Percentiles rank a stretch among this genome's conserved stretches.
These are phyloP conservation scores for Warburgia ugandensis DNA, from an alignment of 164 flowering plant species.

Conservation along the genomic window DNA sequence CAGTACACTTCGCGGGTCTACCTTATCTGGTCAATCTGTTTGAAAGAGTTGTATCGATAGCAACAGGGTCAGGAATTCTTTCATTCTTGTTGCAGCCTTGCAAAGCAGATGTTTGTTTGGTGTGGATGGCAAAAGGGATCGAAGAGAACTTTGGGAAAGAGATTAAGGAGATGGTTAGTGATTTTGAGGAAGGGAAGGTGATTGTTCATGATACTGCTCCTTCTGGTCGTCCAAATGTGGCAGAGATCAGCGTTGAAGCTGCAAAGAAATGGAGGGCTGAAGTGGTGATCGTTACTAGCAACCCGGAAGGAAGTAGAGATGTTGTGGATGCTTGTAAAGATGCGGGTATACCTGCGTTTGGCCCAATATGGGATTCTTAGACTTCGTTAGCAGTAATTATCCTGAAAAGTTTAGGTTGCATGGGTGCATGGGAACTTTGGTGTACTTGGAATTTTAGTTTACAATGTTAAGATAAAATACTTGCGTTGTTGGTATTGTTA, in stretches of 20 bases:
- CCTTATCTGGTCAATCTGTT: conserved; percentile 64
- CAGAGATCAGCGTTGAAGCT: conserved; percentile 39
- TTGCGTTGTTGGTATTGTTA: too few species aligned
- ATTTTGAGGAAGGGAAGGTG: conserved; percentile 43
- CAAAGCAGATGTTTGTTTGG: conserved; percentile 38
- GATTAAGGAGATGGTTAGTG: conserved; percentile 39
- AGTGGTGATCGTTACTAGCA: conserved; percentile 60
- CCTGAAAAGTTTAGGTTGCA: too few species aligned
- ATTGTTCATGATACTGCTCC: conserved; percentile 58
- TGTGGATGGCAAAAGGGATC: conserved; percentile 56
- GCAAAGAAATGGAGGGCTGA: conserved; percentile 49
- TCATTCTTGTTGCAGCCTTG: conserved; percentile 53
- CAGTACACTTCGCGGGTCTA: conserved; percentile 55
- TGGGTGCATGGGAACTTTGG: too few species aligned
- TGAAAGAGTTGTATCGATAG: conserved; percentile 44
- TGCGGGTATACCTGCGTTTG: conserved; percentile 53
- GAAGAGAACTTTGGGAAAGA: conserved; percentile 53
- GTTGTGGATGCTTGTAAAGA: conserved; percentile 51
- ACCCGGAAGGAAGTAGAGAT: conserved; percentile 64
- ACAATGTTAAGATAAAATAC: too few species aligned
- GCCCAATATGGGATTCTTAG: conserved; percentile 70
- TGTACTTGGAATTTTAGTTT: too few species aligned
- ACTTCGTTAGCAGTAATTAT: too few species aligned
- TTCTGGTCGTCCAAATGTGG: conserved; percentile 48
- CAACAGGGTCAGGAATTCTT: conserved; percentile 64